phyloP scores from a whole-genome alignment of 192 early-diverging fungal species.

The Coemansia sp. region DNA sequence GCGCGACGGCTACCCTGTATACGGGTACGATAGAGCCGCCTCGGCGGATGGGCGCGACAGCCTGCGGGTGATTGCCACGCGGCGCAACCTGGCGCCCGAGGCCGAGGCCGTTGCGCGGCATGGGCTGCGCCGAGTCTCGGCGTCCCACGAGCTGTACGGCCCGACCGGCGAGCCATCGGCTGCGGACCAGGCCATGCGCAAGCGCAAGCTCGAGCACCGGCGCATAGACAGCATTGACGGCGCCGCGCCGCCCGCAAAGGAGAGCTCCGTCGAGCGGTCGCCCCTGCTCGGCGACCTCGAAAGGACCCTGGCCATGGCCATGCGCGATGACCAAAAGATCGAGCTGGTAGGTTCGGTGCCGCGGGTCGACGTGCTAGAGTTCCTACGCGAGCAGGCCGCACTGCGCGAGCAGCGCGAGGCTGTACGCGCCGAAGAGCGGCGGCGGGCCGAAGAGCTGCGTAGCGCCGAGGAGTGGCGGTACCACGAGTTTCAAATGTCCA shows the following conservation, averaged over 20 bases:
- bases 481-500: slow-evolving; percentile 47
- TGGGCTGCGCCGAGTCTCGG: not conserved
- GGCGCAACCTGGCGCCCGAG: not conserved
- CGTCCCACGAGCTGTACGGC: no score
- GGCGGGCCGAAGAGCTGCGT: slow-evolving; percentile 24
- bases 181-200: slow-evolving; percentile 1
- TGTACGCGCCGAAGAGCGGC: slow-evolving; percentile 23
- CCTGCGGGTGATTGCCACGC: not conserved
- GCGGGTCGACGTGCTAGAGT: slow-evolving; percentile 28
- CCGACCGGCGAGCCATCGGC: not conserved
- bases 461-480: slow-evolving; percentile 40
- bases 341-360: slow-evolving; percentile 27
- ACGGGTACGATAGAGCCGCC: not conserved
- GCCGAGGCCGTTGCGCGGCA: not conserved
- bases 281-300: not conserved
- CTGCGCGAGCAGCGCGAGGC: slow-evolving; percentile 31
- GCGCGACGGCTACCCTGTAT: no score
- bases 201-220: slow-evolving; percentile 14
- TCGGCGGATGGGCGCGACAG: not conserved
- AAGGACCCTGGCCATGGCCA: not conserved
- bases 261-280: not conserved
- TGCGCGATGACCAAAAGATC: not conserved
- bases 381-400: slow-evolving; percentile 29
- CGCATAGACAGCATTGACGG: not conserved
- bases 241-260: not conserved